Base-by-base conservation (phyloP, 2,329 filamentous ascomycete species). In the Microcera coccophila region DNA sequence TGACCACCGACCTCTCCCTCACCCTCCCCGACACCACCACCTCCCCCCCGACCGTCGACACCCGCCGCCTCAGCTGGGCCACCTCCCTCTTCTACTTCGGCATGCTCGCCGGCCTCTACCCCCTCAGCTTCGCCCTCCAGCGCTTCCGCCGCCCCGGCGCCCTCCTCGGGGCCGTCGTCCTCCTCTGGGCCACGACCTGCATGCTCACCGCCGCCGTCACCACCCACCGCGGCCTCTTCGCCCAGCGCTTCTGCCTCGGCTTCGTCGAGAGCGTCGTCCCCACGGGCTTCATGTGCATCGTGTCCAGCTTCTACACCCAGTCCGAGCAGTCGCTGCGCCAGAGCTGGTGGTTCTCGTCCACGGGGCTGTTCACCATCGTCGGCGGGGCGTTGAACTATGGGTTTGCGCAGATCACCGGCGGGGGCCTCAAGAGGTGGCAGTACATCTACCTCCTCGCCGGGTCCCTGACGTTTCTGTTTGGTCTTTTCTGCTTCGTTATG, bases 61-160 rank as follows among this genome's bases (percentile, higher is more conserved):
- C 86, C 0, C 74, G 76, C 0, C 76, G 85, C 10, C 74, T 90
- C 20, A 82, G 77, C 52, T 90, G 85, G 85, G 85, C 85, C 3
- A 89, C 84, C 0, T 88, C 83, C 0, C 72, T 88, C 55, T 89
- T 90, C 68, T 90, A 89, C 68, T 88, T 90, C 52, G 85, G 85
- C 28, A 86, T 87, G 83, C 72, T 90, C 2, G 80, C 77, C 1
- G 85, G 85, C 0, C 68, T 86, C 3, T 89, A 87, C 48, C 85
- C 85, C 2, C 81, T 88, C 76, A 83, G 82, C 0, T 87, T 84
- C 46, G 69, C 78, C 1, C 69, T 87, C 1, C 85, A 90, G 62
- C 76, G 78, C 16, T 85, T 87, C 67, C 71, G 79, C 45, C 72
- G 80, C 2, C 76, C 81, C n/a, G 72, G 74, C 36, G 76, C 85